Percentiles rank a stretch among this genome's conserved stretches.
Conservation (phyloP, 805 yeast genomes). For the Candida mattraensis region DNA sequence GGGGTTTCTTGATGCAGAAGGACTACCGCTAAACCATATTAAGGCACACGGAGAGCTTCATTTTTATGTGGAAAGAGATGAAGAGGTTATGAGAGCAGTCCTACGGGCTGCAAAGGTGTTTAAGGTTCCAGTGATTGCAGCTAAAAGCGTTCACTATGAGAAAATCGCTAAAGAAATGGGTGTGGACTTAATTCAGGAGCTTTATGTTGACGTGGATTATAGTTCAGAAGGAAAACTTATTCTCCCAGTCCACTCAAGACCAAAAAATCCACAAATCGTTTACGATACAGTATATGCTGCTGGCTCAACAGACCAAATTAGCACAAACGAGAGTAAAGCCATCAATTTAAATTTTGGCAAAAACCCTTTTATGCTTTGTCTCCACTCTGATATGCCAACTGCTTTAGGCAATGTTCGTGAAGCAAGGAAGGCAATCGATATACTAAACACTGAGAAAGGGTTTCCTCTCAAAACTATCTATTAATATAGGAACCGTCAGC, state of each 20-base stretch:
- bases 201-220: slow-evolving; percentile 37
- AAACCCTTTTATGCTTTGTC: slow-evolving; percentile 33
- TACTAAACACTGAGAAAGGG: slow-evolving; percentile 18
- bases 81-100: slow-evolving; percentile 36
- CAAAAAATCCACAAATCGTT: slow-evolving; percentile 33
- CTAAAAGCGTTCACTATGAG: slow-evolving; percentile 32
- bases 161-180: slow-evolving; percentile 30
- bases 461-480: slow-evolving; percentile 1
- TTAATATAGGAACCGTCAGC: too few species aligned
- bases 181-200: slow-evolving; percentile 37
- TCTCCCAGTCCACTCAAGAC: slow-evolving; percentile 28
- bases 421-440: slow-evolving; percentile 34
- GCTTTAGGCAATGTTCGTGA: slow-evolving; percentile 34
- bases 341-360: slow-evolving; percentile 29
- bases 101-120: slow-evolving; percentile 36
- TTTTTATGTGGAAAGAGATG: slow-evolving; percentile 36
- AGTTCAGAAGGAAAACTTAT: slow-evolving; percentile 31
- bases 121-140: slow-evolving; percentile 37
- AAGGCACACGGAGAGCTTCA: slow-evolving; percentile 40
- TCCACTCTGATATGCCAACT: slow-evolving; percentile 39
- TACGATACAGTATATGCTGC: slow-evolving; percentile 28
- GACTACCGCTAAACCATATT: slow-evolving; percentile 33
- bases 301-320: slow-evolving; percentile 26
- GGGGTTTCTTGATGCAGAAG: slow-evolving; percentile 37
- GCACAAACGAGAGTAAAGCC: slow-evolving; percentile 24